A percentile compares a stretch with the other conserved stretches of the same genome.
Evolutionary conservation across 495 filamentous ascomycete species (phyloP).

Genomic region (Hypoxylon subgilvum): DNA sequence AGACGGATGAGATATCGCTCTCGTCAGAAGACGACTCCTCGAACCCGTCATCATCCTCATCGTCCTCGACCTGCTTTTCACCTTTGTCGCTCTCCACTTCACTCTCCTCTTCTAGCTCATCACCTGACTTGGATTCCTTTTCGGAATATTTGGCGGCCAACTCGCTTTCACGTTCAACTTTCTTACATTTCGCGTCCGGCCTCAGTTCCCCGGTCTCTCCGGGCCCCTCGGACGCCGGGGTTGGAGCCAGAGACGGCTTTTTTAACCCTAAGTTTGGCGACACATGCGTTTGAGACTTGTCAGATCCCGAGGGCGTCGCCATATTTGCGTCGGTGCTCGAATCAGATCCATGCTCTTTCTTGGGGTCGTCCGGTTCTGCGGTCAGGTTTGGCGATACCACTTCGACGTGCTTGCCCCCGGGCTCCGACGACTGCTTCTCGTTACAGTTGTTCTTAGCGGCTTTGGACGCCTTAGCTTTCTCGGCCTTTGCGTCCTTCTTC

Average conservation of each 20-base stretch:
- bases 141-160: constrained; percentile 5
- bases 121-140: constrained; percentile 20
- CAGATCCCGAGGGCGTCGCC: constrained; percentile 9
- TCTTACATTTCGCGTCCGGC: constrained; percentile 1
- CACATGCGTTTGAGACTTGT: neutral
- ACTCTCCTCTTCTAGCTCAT: neutral
- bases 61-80: constrained; percentile 40
- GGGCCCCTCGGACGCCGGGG: too few relatives aligned
- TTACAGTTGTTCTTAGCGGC: constrained; percentile 25
- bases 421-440: constrained; percentile 2
- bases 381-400: constrained; percentile 19
- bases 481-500: constrained; percentile 40
- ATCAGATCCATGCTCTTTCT: constrained; percentile 26
- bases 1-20: constrained; percentile 43
- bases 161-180: constrained; percentile 6
- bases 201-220: neutral
- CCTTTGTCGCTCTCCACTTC: constrained; percentile 13
- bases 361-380: constrained; percentile 31
- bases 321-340: neutral
- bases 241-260: too few relatives aligned
- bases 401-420: constrained; percentile 20
- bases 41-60: too few relatives aligned
- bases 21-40: constrained; percentile 41
- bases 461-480: constrained; percentile 32
- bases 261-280: constrained; percentile 1